A percentile compares a stretch with the other conserved stretches of the same genome.
Evolutionary conservation across 106 monocot genomes (phyloP).

Genomic region (Allium cepa): DNA sequence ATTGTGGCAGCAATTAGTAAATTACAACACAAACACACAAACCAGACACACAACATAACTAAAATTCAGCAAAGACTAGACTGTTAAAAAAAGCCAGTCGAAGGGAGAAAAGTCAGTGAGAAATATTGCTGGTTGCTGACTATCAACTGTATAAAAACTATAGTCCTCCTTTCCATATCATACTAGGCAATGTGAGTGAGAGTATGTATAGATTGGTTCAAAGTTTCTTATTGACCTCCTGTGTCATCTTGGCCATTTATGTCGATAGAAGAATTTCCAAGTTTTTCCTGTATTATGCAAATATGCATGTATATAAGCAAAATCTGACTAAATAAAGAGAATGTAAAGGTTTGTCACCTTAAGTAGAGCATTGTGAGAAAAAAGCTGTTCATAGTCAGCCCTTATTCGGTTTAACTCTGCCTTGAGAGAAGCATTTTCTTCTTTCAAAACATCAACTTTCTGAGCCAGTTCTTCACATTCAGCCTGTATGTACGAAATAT

Average conservation of each 20-base stretch:
- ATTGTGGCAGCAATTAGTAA: no score
- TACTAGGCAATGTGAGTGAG: slow-evolving; percentile 14
- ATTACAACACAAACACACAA: no score
- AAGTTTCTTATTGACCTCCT: slow-evolving; percentile 6
- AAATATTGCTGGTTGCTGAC: no score
- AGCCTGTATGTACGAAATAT: slow-evolving; percentile 21
- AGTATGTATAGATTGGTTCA: slow-evolving; percentile 18
- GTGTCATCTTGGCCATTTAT: slow-evolving; percentile 23
- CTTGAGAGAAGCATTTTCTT: slow-evolving; percentile 59
- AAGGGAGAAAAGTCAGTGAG: no score
- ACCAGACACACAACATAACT: no score
- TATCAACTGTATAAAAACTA: no score
- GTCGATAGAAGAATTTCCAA: slow-evolving; percentile 28
- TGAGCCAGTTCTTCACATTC: slow-evolving; percentile 71
- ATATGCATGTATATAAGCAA: no score
- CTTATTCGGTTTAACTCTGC: slow-evolving; percentile 52
- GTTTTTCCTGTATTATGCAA: slow-evolving; percentile 35
- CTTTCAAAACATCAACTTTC: slow-evolving; percentile 54
- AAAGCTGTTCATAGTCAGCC: slow-evolving; percentile 51
- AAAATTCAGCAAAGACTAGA: no score
- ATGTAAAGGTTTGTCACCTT: slow-evolving; percentile 30
- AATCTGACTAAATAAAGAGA: no score
- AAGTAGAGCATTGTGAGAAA: slow-evolving; percentile 49
- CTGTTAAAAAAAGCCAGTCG: no score
- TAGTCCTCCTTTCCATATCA: slow-evolving; percentile 2